Evolutionary conservation across 2,329 filamentous ascomycete genomes (phyloP).

Genomic region (Lasiodiplodia sp.): DNA sequence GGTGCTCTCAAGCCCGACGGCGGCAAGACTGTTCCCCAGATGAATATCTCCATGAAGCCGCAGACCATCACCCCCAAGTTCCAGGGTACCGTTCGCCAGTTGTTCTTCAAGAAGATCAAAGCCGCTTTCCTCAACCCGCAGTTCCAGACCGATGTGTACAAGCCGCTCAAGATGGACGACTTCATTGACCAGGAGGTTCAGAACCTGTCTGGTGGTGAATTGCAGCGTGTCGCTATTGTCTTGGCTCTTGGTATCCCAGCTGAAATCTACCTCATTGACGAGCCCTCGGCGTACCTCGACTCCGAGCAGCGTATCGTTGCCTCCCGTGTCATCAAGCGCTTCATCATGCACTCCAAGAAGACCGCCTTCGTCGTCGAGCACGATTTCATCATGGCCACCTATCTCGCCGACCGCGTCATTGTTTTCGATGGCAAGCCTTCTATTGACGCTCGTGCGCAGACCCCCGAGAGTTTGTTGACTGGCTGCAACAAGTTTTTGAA

Average conservation of each 20-base stretch:
- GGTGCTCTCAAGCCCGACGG: constrained; percentile 92
- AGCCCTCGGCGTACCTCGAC: constrained; percentile 92
- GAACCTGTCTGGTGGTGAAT: constrained; percentile 97
- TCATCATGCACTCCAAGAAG: constrained; percentile 99
- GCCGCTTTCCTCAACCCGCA: constrained; percentile 94
- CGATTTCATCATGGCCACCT: constrained; percentile 97
- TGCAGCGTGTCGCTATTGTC: constrained; percentile 98
- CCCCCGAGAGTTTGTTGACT: constrained; percentile 88
- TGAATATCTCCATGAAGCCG: constrained; percentile 99
- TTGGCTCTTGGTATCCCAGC: constrained; percentile 94
- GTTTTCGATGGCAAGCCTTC: constrained; percentile 97
- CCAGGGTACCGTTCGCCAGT: constrained; percentile 91
- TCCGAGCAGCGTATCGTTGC: constrained; percentile 99
- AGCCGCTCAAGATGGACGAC: constrained; percentile 98
- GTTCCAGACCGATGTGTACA: constrained; percentile 99
- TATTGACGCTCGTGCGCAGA: constrained; percentile 84
- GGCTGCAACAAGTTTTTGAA: constrained; percentile 97
- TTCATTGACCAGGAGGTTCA: constrained; percentile 99
- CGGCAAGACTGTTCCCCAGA: constrained; percentile 78
- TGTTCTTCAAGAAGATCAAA: constrained; percentile 99
- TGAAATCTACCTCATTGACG: constrained; percentile 98
- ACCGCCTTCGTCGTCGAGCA: constrained; percentile 99
- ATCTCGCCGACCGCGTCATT: constrained; percentile 90
- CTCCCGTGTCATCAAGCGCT: constrained; percentile 97
- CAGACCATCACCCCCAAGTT: constrained; percentile 99